Evolutionary conservation across 257 asterid species (phyloP).

Genomic region (Petrea volubilis): DNA sequence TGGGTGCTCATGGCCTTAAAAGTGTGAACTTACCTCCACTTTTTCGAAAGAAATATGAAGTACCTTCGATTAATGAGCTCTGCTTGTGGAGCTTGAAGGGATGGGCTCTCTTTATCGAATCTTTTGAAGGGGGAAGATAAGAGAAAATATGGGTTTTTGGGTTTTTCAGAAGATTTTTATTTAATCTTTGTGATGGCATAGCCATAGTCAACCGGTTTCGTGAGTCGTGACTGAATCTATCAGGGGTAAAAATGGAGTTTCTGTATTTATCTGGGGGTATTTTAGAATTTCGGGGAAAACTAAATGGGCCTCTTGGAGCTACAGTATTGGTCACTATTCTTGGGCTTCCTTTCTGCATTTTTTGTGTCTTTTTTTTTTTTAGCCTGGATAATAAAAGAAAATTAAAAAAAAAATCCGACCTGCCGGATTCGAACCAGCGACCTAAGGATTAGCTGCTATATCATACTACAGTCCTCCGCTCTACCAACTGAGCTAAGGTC

Average conservation of each 20-base stretch:
- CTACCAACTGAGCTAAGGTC: too few species aligned
- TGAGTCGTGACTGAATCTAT: conserved; percentile 4
- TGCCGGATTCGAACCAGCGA: conserved; percentile 97
- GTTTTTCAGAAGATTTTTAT: conserved; percentile 7
- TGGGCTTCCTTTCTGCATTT: too few species aligned
- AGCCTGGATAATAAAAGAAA: too few species aligned
- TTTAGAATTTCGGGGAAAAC: neutral
- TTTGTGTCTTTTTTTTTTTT: too few species aligned
- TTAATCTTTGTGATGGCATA: conserved; percentile 17
- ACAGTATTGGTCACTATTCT: neutral
- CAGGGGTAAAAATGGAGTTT: neutral
- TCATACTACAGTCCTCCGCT: too few species aligned
- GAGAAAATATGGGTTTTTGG: conserved; percentile 26
- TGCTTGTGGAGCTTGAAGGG: conserved; percentile 21
- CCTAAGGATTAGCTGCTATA: conserved; percentile 70
- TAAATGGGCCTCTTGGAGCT: neutral
- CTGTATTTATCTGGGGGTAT: neutral
- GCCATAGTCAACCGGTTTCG: conserved; percentile 9
- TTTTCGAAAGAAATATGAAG: neutral
- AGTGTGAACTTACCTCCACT: conserved; percentile 23
- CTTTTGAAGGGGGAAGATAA: conserved; percentile 23
- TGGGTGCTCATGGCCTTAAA: neutral
- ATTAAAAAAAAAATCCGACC: conserved; percentile 58
- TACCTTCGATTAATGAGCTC: conserved; percentile 1
- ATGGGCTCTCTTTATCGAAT: neutral